A percentile compares a stretch with the other conserved stretches of the same genome.
Evolutionary conservation across 495 filamentous ascomycete species (phyloP).

Genomic region (Annulohypoxylon stygium): DNA sequence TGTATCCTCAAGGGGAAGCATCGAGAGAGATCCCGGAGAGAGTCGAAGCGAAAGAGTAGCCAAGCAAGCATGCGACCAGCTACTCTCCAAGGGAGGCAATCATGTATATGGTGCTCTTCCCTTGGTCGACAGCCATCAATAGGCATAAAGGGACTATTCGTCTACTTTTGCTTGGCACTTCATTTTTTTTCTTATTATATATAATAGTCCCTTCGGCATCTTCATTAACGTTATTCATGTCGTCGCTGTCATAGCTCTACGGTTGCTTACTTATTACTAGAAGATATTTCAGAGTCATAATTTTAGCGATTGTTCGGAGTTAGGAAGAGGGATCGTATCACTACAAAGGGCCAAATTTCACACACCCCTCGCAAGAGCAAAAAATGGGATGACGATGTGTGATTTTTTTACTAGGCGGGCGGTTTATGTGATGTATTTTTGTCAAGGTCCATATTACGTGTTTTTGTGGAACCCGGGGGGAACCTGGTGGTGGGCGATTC

Average conservation of each 20-base stretch:
- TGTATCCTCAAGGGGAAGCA: conserved; percentile 29
- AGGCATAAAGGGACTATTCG: conserved; percentile 15
- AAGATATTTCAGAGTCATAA: conserved; percentile 32
- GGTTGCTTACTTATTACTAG: conserved; percentile 37
- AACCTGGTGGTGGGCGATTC: conserved; percentile 15
- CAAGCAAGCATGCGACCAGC: conserved; percentile 58
- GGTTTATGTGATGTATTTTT: conserved; percentile 11
- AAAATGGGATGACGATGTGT: conserved; percentile 17
- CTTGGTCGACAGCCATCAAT: conserved; percentile 15
- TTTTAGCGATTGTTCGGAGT: conserved; percentile 34
- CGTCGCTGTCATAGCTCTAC: conserved; percentile 11
- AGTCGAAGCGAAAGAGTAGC: conserved; percentile 57
- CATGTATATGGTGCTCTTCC: conserved; percentile 37
- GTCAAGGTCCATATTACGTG: conserved; percentile 4
- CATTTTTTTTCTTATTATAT: conserved; percentile 1
- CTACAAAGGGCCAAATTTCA: conserved; percentile 15
- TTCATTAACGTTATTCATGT: conserved; percentile 15
- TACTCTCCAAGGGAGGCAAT: conserved; percentile 46
- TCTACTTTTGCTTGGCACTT: neutral
- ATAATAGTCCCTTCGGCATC: neutral
- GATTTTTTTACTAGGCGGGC: conserved; percentile 18
- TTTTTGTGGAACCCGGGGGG: conserved; percentile 12
- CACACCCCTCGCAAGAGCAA: neutral
- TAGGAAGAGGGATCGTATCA: conserved; percentile 15
- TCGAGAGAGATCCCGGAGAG: conserved; percentile 45